Evolutionary conservation across 2,329 filamentous ascomycete species (phyloP).

Genomic region (Aspergillus ibericus): DNA sequence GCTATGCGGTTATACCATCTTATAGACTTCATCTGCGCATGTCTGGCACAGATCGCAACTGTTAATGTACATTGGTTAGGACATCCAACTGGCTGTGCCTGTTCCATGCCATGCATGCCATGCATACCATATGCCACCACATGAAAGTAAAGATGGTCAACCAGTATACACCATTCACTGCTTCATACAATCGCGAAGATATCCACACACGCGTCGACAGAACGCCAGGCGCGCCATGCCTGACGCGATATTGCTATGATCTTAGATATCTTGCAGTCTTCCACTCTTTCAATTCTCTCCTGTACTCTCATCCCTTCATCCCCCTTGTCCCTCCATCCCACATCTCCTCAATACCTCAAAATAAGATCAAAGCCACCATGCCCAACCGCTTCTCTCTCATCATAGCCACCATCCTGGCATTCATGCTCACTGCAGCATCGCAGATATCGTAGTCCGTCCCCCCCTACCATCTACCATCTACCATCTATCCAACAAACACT

Average conservation of each 20-base stretch:
- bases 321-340: neutral
- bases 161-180: neutral
- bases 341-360: neutral
- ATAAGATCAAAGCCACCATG: neutral
- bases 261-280: neutral
- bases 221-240: neutral
- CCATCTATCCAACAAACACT: neutral
- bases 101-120: neutral
- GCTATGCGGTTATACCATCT: conserved; percentile 2
- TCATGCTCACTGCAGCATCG: neutral
- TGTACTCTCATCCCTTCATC: neutral
- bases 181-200: neutral
- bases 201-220: neutral
- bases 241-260: neutral
- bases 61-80: neutral
- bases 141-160: neutral
- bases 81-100: neutral
- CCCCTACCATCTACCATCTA: too few relatives aligned
- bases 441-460: conserved; percentile 17
- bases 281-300: neutral
- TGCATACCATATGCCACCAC: neutral
- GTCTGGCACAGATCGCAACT: neutral
- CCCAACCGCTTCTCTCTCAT: neutral
- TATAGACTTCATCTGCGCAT: neutral
- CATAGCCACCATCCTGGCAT: neutral